Percentiles rank a stretch among this genome's conserved stretches.
Evolutionary conservation across 2,329 filamentous ascomycete species (phyloP).

Genomic region (Colletotrichum sp.): DNA sequence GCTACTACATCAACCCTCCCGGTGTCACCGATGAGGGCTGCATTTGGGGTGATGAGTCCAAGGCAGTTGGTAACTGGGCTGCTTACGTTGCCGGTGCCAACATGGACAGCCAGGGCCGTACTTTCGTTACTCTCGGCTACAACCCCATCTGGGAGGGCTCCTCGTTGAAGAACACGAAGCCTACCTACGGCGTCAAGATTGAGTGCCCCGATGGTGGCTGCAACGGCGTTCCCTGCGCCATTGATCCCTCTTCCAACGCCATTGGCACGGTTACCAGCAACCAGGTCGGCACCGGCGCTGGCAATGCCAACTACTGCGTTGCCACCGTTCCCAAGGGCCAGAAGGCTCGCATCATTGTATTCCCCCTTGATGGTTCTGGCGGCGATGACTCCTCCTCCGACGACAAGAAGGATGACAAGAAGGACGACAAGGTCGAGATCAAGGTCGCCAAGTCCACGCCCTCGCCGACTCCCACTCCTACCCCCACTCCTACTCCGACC

Average conservation of each 20-base stretch:
- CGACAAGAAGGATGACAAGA: background rate
- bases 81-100: slow-evolving; percentile 81
- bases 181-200: slow-evolving; percentile 72
- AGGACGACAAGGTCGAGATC: slow-evolving; percentile 13
- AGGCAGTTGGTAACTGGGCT: slow-evolving; percentile 76
- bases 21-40: slow-evolving; percentile 70
- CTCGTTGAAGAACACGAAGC: slow-evolving; percentile 59
- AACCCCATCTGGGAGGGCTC: slow-evolving; percentile 75
- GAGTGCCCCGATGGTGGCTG: slow-evolving; percentile 71
- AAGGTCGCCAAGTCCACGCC: slow-evolving; percentile 19
- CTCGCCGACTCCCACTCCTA: slow-evolving; percentile 19
- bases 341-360: slow-evolving; percentile 72
- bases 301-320: slow-evolving; percentile 75
- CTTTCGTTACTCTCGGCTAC: slow-evolving; percentile 78
- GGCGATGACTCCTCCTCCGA: slow-evolving; percentile 27
- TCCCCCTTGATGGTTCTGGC: slow-evolving; percentile 48
- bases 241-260: slow-evolving; percentile 62
- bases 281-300: slow-evolving; percentile 63
- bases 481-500: slow-evolving; percentile 26
- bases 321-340: slow-evolving; percentile 73
- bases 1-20: slow-evolving; percentile 80
- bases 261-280: slow-evolving; percentile 66
- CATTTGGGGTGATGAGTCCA: slow-evolving; percentile 69
- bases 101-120: slow-evolving; percentile 66
- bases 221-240: slow-evolving; percentile 76